A percentile compares a stretch with the other conserved stretches of the same genome.
These are phyloP conservation scores for Sugiyamaella valdiviana DNA, from an alignment of 805 yeast species.

Conservation along the genomic window DNA sequence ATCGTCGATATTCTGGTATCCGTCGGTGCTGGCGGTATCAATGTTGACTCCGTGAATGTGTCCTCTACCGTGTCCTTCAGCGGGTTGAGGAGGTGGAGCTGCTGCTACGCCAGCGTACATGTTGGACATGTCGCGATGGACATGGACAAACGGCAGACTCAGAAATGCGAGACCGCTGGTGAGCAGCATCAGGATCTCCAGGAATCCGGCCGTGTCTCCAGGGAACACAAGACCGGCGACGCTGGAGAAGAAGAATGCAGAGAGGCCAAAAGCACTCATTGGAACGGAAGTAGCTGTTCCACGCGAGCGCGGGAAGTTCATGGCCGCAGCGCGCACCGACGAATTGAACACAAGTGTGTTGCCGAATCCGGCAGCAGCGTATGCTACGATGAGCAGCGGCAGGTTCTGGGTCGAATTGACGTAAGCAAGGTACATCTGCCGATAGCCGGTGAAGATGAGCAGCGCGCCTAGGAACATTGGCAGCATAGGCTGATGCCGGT, in stretches of 20 bases:
- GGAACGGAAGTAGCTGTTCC: slow-evolving; percentile 76
- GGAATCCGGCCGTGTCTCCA: slow-evolving; percentile 22
- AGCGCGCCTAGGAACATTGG: slow-evolving; percentile 50
- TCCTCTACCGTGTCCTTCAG: neutral
- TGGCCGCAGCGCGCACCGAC: slow-evolving; percentile 65
- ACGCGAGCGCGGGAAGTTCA: slow-evolving; percentile 56
- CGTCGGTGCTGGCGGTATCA: neutral
- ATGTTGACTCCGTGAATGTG: neutral
- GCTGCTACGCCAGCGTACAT: neutral
- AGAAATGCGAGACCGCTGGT: slow-evolving; percentile 15
- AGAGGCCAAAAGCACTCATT: slow-evolving; percentile 65
- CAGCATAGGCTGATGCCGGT: slow-evolving; percentile 17
- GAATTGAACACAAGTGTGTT: slow-evolving; percentile 60
- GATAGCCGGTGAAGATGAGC: slow-evolving; percentile 49
- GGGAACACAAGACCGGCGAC: slow-evolving; percentile 37
- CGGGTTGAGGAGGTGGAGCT: neutral
- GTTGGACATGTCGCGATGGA: slow-evolving; percentile 5
- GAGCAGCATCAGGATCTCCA: slow-evolving; percentile 14
- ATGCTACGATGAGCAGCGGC: slow-evolving; percentile 37
- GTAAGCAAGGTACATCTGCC: slow-evolving; percentile 47
- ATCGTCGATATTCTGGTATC: neutral
- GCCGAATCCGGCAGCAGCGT: slow-evolving; percentile 51
- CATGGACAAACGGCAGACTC: slow-evolving; percentile 17
- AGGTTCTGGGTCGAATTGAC: slow-evolving; percentile 29
- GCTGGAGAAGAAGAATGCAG: slow-evolving; percentile 63